Conservation (phyloP, 495 filamentous ascomycete species). For the Haplographium delicatum region DNA sequence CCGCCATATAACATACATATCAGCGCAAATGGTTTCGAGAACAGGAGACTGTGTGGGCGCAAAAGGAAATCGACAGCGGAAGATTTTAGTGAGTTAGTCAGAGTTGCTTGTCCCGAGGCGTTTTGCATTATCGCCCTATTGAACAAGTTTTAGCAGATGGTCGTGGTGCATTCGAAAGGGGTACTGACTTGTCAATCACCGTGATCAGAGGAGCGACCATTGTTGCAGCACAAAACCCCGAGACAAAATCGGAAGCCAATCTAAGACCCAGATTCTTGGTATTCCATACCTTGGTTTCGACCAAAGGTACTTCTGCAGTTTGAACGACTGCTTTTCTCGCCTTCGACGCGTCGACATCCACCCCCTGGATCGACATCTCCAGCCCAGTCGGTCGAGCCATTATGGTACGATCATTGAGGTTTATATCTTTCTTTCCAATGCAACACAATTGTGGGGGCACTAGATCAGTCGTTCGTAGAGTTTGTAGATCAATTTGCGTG, state of each 20-base stretch:
- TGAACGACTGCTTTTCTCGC: conserved; percentile 1
- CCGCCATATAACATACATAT: conserved; percentile 86
- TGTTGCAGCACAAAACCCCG: conserved; percentile 72
- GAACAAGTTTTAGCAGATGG: too few relatives aligned
- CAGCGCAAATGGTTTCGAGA: conserved; percentile 77
- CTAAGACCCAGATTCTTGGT: conserved; percentile 64
- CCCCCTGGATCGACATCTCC: not conserved
- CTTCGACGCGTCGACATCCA: not conserved
- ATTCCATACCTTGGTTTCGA: conserved; percentile 55
- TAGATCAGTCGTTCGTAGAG: not conserved
- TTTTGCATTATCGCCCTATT: conserved; percentile 90
- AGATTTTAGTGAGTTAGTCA: conserved; percentile 57
- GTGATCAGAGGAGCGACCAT: conserved; percentile 84
- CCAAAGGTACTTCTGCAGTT: conserved; percentile 6
- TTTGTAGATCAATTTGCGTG: not conserved
- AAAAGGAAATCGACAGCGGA: conserved; percentile 59
- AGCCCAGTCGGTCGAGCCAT: conserved; percentile 15
- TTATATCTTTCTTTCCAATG: not conserved
- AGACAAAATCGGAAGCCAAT: conserved; percentile 64
- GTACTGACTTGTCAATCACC: conserved; percentile 78
- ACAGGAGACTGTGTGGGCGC: conserved; percentile 64
- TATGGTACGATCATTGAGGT: conserved; percentile 11
- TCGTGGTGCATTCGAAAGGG: conserved; percentile 13
- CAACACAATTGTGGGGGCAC: not conserved
- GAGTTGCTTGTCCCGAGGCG: conserved; percentile 73